Evolutionary conservation across 495 filamentous ascomycete genomes (phyloP), one percentile per base, ranked within the genome.

Genomic region (Penicillium desertorum): DNA sequence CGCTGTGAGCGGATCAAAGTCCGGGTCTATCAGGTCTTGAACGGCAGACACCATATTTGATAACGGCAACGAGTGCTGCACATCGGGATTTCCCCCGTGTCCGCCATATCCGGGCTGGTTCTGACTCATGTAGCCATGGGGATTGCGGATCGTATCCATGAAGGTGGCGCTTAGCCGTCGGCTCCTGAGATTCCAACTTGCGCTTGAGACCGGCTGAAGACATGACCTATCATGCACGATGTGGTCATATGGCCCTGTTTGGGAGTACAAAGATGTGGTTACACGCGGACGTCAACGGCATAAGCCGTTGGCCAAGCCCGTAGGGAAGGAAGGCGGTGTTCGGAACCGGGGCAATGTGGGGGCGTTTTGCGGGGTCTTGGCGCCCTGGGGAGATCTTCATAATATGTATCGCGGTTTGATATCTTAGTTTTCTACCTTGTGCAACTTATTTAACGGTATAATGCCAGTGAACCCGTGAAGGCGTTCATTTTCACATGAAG

Each of bases 351-450:
- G 41, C 43, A 36, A 48, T 63, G 62, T 58, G 64, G 58, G 60
- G 56, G 22, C 25, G 16, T 34, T 44, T 22, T 47, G 53, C 42
- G 43, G 53, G 44, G 29, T 81, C 80, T 0, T 79, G 59, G 10
- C 83, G 64, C 74, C 74, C 78, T 39, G 82, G 71, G 2, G 79
- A 77, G 50, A 84, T 79, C 30, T 30, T 30, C 30, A 11, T 4
- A 34, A 12, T 14, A 25, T 25, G 23, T 25, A 34, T 34, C 29
- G 9, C 10, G 0, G 29, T 8, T 3, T 30, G 8, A 27, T 23
- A 27, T 27, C 25, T 27, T 27, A 0, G 29, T 30, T 5, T 27
- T 25, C 4, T 5, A 4, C 23, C 23, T 17, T n/a, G 16, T 46
- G 43, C 2, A 23, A 16, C 8, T 9, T 30, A 27, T 32, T 32